Conservation (phyloP, 768 basidiomycete species). For the Calocera viscosa region DNA sequence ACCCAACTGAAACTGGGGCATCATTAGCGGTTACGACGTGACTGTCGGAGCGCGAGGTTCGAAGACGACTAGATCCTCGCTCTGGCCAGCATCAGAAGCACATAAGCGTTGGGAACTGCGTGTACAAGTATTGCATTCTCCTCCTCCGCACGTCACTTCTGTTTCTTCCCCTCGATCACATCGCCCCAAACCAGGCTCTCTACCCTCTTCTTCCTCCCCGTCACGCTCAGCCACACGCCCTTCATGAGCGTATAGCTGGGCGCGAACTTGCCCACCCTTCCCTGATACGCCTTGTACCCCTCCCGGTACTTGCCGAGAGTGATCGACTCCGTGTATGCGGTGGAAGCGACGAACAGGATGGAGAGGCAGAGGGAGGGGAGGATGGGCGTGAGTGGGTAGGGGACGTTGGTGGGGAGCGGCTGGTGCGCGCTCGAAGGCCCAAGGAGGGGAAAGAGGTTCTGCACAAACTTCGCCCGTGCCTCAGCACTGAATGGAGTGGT, state of each 20-base stretch:
- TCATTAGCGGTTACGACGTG: no score
- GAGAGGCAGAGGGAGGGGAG: conserved; percentile 51
- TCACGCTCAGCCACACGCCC: conserved; percentile 31
- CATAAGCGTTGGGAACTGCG: no score
- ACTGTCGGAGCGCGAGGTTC: no score
- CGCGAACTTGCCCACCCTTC: conserved; percentile 70
- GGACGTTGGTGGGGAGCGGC: neutral
- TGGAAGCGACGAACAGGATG: conserved; percentile 63
- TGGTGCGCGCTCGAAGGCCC: conserved; percentile 28
- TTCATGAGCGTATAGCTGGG: conserved; percentile 38
- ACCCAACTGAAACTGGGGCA: no score
- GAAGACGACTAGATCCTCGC: no score
- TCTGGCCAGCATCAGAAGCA: no score
- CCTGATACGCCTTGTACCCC: conserved; percentile 58
- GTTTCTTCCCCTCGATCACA: conserved; percentile 9
- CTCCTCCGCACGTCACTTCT: conserved; percentile 4
- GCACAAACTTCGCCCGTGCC: conserved; percentile 20
- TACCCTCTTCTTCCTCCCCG: conserved; percentile 29
- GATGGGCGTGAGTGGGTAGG: conserved; percentile 29
- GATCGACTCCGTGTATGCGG: conserved; percentile 69
- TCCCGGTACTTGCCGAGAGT: conserved; percentile 58
- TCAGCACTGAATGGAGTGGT: neutral
- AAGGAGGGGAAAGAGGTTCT: conserved; percentile 49
- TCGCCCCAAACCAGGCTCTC: conserved; percentile 37
- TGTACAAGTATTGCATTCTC: no score